Conservation (phyloP, 495 filamentous ascomycete genomes). For the Friedmanniomyces simplex region DNA sequence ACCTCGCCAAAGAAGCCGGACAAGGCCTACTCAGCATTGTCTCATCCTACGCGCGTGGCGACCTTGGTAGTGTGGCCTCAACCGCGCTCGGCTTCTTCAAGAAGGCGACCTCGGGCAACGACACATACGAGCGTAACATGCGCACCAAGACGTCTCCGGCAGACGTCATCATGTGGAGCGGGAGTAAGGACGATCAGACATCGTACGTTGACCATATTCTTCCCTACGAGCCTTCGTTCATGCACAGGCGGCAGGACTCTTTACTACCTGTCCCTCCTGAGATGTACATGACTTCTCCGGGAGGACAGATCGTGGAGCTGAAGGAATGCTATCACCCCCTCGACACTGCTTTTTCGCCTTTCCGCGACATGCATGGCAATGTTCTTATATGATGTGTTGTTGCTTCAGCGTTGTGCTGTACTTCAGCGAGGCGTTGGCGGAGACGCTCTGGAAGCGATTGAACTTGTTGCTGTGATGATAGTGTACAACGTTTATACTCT, state of each 20-base stretch:
- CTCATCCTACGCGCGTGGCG: slow-evolving; percentile 79
- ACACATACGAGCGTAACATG: slow-evolving; percentile 65
- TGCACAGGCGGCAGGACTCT: slow-evolving; percentile 2
- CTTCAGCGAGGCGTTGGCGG: slow-evolving; percentile 13
- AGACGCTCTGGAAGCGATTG: slow-evolving; percentile 6
- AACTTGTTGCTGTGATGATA: background rate
- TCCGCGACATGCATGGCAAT: slow-evolving; percentile 11
- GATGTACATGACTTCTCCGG: background rate
- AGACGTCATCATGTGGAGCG: slow-evolving; percentile 96
- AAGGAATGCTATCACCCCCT: background rate
- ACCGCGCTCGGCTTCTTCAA: slow-evolving; percentile 83
- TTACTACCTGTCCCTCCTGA: background rate
- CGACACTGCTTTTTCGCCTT: background rate
- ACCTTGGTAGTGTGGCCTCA: slow-evolving; percentile 70
- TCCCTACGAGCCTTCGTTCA: slow-evolving; percentile 13
- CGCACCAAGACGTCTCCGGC: slow-evolving; percentile 89
- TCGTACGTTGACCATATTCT: slow-evolving; percentile 54
- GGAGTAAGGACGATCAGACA: slow-evolving; percentile 92
- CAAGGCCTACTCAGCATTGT: slow-evolving; percentile 86
- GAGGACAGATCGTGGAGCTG: background rate
- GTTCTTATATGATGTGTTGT: slow-evolving; percentile 4
- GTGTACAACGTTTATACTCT: slow-evolving; percentile 3
- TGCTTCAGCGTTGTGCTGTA: slow-evolving; percentile 5
- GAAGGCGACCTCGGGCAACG: slow-evolving; percentile 78
- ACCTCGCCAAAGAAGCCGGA: slow-evolving; percentile 93